phyloP scores from a whole-genome alignment of 192 early-diverging fungal genomes.

The Dimargaris cristalligena region DNA sequence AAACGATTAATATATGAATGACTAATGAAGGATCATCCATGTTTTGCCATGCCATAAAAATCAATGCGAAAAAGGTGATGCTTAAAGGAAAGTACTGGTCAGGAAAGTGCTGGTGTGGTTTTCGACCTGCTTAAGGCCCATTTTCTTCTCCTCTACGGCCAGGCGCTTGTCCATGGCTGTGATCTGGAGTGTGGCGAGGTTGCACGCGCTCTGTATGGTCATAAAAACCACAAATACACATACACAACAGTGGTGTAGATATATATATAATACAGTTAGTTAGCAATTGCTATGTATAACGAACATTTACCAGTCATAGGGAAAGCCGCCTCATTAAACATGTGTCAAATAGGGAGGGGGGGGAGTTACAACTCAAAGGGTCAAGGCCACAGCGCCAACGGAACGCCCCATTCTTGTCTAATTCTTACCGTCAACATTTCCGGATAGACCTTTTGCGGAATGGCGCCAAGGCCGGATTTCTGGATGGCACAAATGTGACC shows the following conservation, averaged over 20 bases:
- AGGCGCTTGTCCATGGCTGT: not conserved
- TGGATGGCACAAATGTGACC: slow-evolving; percentile 76
- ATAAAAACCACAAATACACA: not conserved
- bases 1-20: no score
- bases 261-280: not conserved
- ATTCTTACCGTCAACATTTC: slow-evolving; percentile 60
- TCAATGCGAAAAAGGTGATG: no score
- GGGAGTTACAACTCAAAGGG: not conserved
- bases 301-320: not conserved
- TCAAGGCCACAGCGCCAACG: not conserved
- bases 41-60: no score
- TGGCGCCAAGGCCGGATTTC: slow-evolving; percentile 55
- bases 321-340: not conserved
- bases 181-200: not conserved
- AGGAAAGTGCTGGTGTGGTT: not conserved
- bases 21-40: no score
- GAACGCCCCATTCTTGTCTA: not conserved
- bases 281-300: not conserved
- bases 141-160: not conserved
- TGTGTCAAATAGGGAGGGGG: not conserved
- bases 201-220: not conserved
- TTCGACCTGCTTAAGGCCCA: not conserved
- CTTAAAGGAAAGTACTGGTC: slow-evolving; percentile 13
- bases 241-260: not conserved
- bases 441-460: slow-evolving; percentile 56